A percentile compares a stretch with the other conserved stretches of the same genome.
Evolutionary conservation across 352 stramenopile species (phyloP).

Genomic region (Pythium guiyangense): DNA sequence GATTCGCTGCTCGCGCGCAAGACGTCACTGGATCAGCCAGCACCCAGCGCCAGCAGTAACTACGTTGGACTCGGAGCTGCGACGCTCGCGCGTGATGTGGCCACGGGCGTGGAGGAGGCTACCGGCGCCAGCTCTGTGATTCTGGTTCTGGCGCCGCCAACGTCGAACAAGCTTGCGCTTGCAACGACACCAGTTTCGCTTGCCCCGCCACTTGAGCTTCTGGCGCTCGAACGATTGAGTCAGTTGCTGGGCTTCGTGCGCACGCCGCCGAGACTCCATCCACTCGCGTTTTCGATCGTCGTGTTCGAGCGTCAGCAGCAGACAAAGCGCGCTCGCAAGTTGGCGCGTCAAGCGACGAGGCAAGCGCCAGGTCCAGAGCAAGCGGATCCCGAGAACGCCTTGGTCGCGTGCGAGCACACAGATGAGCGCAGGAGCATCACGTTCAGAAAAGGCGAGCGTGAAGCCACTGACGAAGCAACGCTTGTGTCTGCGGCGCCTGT

Average conservation of each 20-base stretch:
- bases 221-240: background rate
- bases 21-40: background rate
- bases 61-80: background rate
- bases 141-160: no score
- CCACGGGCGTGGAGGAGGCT: background rate
- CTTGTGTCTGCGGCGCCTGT: no score
- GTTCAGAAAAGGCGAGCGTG: no score
- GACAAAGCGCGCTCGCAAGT: background rate
- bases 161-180: background rate
- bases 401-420: no score
- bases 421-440: no score
- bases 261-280: background rate
- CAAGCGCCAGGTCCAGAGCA: background rate
- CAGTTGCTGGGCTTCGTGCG: background rate
- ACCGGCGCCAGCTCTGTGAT: no score
- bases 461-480: no score
- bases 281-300: slow-evolving; percentile 2
- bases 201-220: background rate
- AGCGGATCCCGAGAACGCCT: background rate
- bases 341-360: background rate
- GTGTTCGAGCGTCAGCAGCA: slow-evolving; percentile 1
- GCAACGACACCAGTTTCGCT: background rate
- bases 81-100: background rate
- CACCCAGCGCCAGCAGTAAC: background rate
- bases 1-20: background rate